Base-by-base conservation (phyloP, 2,329 filamentous ascomycete genomes). In the Nemania bipapillata region DNA sequence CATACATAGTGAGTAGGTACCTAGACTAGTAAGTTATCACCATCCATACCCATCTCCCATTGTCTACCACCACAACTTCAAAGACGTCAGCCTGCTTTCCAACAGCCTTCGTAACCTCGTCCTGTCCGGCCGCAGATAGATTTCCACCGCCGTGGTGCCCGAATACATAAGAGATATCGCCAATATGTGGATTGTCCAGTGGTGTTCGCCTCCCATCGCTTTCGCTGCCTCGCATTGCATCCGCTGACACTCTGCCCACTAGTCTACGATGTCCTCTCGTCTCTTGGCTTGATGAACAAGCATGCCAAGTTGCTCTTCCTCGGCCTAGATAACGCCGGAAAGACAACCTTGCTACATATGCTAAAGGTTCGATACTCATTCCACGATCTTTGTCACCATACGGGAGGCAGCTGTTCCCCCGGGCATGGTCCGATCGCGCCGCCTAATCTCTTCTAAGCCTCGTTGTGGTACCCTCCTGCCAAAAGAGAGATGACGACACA, bases 301-400 rank as follows among this genome's bases (percentile, higher is more conserved):
- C 93, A 97, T 82, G 94, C 93, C 78, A 97, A 97, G 88, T 89
- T 97, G 68, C 88, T 97, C 67, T 97, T 97, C 85, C 89, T 97
- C 72, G 94, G 94, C 76, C 90, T 97, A 71, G 94, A 97, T 81
- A 97, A 97, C 84, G 94, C 94, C 59, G 94, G 94, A 83, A 97
- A 97, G 87, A 97, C 94, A 62, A 97, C 94, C 52, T 86, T 97
- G 76, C 85, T 97, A 79, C 94, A 97, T 83, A 97, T 97, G 94
- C 83, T 97, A 83, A 97, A 97, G 92, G 92, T 94, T 82, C 77
- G 87, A 81, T 65, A 45, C 24, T 60, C 42, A 42, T 53, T 65
- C 56, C 64, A 62, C 56, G 40, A 22, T 69, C 28, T 52, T 50
- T 59, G 30, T 50, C 59, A 3, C 20, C 26, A 30, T 35, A 35